Conservation (phyloP, 2,329 filamentous ascomycete species). For the Aspergillus sp. region DNA sequence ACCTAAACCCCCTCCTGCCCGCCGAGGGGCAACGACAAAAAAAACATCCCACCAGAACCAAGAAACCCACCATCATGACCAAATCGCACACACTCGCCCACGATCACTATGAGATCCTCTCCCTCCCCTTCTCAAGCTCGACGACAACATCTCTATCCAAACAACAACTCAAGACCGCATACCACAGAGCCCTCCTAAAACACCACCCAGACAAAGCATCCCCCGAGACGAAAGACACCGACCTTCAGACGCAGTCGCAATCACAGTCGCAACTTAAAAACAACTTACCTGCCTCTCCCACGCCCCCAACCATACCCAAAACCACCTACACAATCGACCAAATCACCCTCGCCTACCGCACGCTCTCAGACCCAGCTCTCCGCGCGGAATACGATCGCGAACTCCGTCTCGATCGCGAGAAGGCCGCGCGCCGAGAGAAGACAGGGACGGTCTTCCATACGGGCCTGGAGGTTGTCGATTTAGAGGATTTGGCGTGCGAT, state of each 20-base stretch:
- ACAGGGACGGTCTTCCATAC: slow-evolving; percentile 43
- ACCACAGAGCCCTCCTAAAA: slow-evolving; percentile 55
- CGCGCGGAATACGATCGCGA: slow-evolving; percentile 52
- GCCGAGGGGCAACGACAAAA: too few relatives aligned
- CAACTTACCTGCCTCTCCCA: background rate
- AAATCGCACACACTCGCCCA: slow-evolving; percentile 10
- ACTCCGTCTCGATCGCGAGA: slow-evolving; percentile 37
- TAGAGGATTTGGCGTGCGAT: slow-evolving; percentile 54
- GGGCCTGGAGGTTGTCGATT: slow-evolving; percentile 58
- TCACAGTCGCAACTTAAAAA: background rate
- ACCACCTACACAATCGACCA: slow-evolving; percentile 52
- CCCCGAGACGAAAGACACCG: slow-evolving; percentile 15
- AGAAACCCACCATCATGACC: slow-evolving; percentile 16
- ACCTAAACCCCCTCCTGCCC: too few relatives aligned
- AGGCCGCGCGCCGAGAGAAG: slow-evolving; percentile 25
- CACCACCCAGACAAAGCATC: slow-evolving; percentile 60
- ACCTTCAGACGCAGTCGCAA: background rate
- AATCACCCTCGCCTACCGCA: slow-evolving; percentile 59
- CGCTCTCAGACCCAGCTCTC: slow-evolving; percentile 46
- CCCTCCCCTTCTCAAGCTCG: slow-evolving; percentile 30
- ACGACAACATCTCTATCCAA: slow-evolving; percentile 30
- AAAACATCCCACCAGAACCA: background rate
- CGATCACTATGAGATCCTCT: slow-evolving; percentile 43
- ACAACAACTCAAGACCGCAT: slow-evolving; percentile 53
- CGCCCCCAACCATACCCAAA: background rate